Conservation (phyloP, 306 rosid species). For the Arachis hypogaea region DNA sequence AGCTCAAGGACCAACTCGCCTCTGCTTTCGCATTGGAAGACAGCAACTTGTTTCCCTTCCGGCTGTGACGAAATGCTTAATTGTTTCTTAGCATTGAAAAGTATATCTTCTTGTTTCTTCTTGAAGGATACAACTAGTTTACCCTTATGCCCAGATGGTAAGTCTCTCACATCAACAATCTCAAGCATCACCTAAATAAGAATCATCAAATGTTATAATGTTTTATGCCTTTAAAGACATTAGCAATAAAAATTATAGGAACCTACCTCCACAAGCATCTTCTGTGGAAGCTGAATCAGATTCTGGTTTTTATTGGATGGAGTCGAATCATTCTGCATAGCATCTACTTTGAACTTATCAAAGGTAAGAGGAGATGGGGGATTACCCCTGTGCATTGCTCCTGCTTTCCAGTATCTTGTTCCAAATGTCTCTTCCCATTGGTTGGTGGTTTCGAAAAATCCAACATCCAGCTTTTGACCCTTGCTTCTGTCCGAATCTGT, state of each 20-base stretch:
- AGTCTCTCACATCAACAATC: slow-evolving; percentile 49
- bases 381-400: slow-evolving; percentile 48
- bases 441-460: slow-evolving; percentile 50
- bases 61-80: slow-evolving; percentile 39
- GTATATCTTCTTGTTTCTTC: slow-evolving; percentile 39
- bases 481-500: slow-evolving; percentile 46
- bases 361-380: slow-evolving; percentile 43
- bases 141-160: slow-evolving; percentile 33
- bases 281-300: slow-evolving; percentile 45
- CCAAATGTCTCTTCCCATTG: slow-evolving; percentile 60
- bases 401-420: slow-evolving; percentile 54
- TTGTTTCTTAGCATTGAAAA: slow-evolving; percentile 37
- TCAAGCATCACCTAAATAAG: slow-evolving; percentile 53
- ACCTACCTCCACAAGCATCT: slow-evolving; percentile 46
- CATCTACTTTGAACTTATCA: slow-evolving; percentile 24
- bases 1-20: slow-evolving; percentile 49
- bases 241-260: background rate
- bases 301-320: slow-evolving; percentile 25
- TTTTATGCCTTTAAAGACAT: background rate
- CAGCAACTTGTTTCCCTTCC: slow-evolving; percentile 41
- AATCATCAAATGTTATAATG: slow-evolving; percentile 3
- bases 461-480: slow-evolving; percentile 49
- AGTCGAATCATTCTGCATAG: slow-evolving; percentile 9
- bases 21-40: slow-evolving; percentile 48
- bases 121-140: slow-evolving; percentile 39